Evolutionary conservation across 352 stramenopile species (phyloP), one percentile per base, ranked within the genome.

Genomic region (Pythium brachiatum): DNA sequence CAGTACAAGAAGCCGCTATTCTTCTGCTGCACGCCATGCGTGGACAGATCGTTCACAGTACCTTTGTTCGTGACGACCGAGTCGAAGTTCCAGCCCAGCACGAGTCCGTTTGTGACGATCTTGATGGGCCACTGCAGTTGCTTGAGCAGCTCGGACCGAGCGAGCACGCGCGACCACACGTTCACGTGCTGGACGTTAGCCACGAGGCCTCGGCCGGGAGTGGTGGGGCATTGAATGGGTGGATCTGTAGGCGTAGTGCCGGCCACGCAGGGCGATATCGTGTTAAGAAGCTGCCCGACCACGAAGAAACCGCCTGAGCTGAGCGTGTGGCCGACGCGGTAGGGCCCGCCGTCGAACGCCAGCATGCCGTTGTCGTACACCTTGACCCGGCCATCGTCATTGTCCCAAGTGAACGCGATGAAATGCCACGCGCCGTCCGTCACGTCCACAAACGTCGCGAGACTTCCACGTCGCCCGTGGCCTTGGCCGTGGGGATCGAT

Each of bases 391-490:
- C 83, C 83, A n/a, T 87, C 78, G 7, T 78, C 69, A 3, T 70
- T 53, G 48, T 72, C 78, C 83, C 83, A 92, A 2, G 69, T 75
- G 12, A 89, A 32, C 13, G 75, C 76, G 8, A 92, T 27, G 5
- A 89, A 90, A 44, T 92, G 83, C 83, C 83, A 92, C 7, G n/a
- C n/a, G 21, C 73, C 77, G 57, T 92, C 79, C 12, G 70, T 85
- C 16, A 92, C 63, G 39, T 89, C 76, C 44, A 89, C 69, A 60
- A 88, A 89, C 0, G 83, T 90, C 13, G 69, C 29, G 0, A 90
- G 47, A 2, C 61, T 66, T 18, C 54, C 50, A 15, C 55, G 48
- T 3, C 62, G 47, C 3, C 50, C 47, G n/a, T 53, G 32, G 20
- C 31, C 47, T 26, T 53, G 32, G 20, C 31, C 13, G n/a, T 25